Conservation (phyloP, 805 yeast species). For the Phaffomyces antillensis region DNA sequence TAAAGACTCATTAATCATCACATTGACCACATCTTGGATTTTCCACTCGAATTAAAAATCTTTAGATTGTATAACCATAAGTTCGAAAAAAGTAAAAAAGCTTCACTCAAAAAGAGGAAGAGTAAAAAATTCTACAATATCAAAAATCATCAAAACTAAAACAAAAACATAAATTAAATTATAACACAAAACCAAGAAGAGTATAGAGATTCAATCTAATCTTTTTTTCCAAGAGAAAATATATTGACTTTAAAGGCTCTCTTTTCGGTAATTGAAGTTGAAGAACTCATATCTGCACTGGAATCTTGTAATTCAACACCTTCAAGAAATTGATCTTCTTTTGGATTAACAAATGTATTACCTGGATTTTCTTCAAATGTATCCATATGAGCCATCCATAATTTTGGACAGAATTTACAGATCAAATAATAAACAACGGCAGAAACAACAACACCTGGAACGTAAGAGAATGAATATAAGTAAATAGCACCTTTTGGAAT, state of each 20-base stretch:
- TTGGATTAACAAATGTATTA: slow-evolving; percentile 13
- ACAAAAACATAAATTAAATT: background rate
- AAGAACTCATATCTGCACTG: slow-evolving; percentile 1
- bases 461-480: slow-evolving; percentile 42
- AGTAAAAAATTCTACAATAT: too few species aligned
- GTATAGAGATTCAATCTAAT: background rate
- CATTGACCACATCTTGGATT: slow-evolving; percentile 31
- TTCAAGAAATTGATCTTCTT: slow-evolving; percentile 8
- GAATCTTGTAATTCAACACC: slow-evolving; percentile 11
- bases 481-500: slow-evolving; percentile 73
- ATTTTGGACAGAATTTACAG: slow-evolving; percentile 36
- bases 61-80: slow-evolving; percentile 25
- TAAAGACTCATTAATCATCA: too few species aligned
- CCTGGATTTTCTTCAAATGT: slow-evolving; percentile 17
- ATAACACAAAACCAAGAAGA: background rate
- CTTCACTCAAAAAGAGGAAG: too few species aligned
- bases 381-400: slow-evolving; percentile 20
- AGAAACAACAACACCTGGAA: slow-evolving; percentile 55
- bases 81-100: too few species aligned
- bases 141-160: background rate
- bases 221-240: background rate
- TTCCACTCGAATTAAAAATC: slow-evolving; percentile 29
- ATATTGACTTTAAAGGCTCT: background rate
- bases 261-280: background rate
- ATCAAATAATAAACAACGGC: slow-evolving; percentile 40